phyloP scores from a whole-genome alignment of 495 filamentous ascomycete species.

The Hypoxylon fuscum region DNA sequence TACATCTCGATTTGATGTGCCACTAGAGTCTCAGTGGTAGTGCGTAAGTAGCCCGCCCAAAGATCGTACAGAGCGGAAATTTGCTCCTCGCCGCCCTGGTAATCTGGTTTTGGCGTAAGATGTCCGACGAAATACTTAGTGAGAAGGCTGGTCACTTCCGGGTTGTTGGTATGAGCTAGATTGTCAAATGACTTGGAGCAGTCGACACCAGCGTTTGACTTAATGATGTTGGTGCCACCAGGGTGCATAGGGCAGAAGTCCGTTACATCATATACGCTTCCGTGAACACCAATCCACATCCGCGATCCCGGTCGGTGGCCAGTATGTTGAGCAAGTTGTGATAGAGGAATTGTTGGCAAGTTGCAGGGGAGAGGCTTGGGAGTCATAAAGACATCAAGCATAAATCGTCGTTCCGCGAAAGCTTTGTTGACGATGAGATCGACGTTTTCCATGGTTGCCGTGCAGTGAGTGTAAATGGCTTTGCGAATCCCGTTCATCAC shows the following conservation, averaged over 20 bases:
- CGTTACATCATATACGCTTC: slow-evolving; percentile 59
- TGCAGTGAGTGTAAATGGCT: slow-evolving; percentile 59
- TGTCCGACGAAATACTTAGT: slow-evolving; percentile 63
- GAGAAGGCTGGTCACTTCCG: slow-evolving; percentile 57
- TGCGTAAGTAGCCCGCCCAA: slow-evolving; percentile 57
- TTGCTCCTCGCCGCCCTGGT: slow-evolving; percentile 48
- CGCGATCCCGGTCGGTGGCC: slow-evolving; percentile 57
- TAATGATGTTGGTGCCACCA: slow-evolving; percentile 59
- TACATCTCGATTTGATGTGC: slow-evolving; percentile 61
- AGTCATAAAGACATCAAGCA: slow-evolving; percentile 66
- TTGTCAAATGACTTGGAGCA: slow-evolving; percentile 61
- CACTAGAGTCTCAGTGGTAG: slow-evolving; percentile 57
- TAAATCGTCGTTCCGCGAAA: slow-evolving; percentile 61
- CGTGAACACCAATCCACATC: slow-evolving; percentile 63
- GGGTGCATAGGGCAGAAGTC: slow-evolving; percentile 61
- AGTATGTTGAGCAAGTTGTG: slow-evolving; percentile 58
- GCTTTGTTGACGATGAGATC: slow-evolving; percentile 59
- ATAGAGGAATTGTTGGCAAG: slow-evolving; percentile 55
- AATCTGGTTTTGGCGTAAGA: slow-evolving; percentile 58
- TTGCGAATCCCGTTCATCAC: slow-evolving; percentile 61
- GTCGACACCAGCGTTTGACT: slow-evolving; percentile 62
- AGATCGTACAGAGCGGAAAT: slow-evolving; percentile 54
- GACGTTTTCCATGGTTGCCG: slow-evolving; percentile 55
- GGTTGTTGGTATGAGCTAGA: slow-evolving; percentile 61
- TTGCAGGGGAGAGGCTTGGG: slow-evolving; percentile 59